Percentiles rank a stretch among this genome's conserved stretches.
Evolutionary conservation across 805 yeast species (phyloP).

Genomic region (Ogataea glucozyma): DNA sequence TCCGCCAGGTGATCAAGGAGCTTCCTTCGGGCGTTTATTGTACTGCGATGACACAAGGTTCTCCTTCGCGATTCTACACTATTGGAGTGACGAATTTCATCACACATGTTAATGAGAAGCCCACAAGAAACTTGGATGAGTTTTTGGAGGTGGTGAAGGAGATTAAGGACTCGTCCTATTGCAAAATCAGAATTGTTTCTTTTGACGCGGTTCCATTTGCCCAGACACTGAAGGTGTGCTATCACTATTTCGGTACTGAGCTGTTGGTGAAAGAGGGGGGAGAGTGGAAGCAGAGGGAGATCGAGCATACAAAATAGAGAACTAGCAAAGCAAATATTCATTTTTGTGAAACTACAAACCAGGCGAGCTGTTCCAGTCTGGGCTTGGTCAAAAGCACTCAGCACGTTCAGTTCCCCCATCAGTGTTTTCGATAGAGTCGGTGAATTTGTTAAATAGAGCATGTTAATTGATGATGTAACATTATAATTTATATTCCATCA

Average conservation of each 20-base stretch:
- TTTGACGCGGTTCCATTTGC: conserved; percentile 89
- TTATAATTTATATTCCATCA: too few relatives aligned
- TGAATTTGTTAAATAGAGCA: too few relatives aligned
- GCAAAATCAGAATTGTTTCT: conserved; percentile 76
- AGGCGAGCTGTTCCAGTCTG: too few relatives aligned
- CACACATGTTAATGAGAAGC: conserved; percentile 81
- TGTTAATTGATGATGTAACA: too few relatives aligned
- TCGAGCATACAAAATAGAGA: conserved; percentile 33
- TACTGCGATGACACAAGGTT: conserved; percentile 71
- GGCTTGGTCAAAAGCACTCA: too few relatives aligned
- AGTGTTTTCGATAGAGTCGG: too few relatives aligned
- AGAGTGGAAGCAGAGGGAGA: conserved; percentile 57
- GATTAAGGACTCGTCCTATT: conserved; percentile 78
- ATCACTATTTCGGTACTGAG: conserved; percentile 82
- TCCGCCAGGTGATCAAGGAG: conserved; percentile 74
- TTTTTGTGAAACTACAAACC: too few relatives aligned
- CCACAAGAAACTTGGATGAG: conserved; percentile 67
- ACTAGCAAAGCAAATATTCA: too few relatives aligned
- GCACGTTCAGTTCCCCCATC: too few relatives aligned
- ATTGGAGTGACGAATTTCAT: conserved; percentile 79
- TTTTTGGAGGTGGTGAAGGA: conserved; percentile 66
- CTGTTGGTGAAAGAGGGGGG: conserved; percentile 54
- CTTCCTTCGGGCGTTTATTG: conserved; percentile 86
- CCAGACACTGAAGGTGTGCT: conserved; percentile 79
- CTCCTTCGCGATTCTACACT: conserved; percentile 84